Evolutionary conservation across 1,284 basidiomycete genomes (phyloP).

Genomic region (Hypsizygus ulmarius): DNA sequence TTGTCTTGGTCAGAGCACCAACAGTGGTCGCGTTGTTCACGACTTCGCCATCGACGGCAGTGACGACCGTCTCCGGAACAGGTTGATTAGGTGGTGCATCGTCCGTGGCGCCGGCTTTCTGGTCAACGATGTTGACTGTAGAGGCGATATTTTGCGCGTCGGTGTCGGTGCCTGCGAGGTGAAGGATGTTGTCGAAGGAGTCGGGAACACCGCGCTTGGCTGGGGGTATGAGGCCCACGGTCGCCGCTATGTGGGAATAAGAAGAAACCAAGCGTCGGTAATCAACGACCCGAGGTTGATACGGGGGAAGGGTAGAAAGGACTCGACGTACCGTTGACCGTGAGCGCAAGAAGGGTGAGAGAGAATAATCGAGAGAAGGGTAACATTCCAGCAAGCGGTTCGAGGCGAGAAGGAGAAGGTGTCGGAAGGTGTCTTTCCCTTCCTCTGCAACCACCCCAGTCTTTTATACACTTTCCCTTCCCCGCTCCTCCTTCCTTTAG

Average conservation of each 20-base stretch:
- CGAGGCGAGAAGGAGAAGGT: background rate
- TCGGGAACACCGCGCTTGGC: constrained; percentile 21
- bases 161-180: constrained; percentile 26
- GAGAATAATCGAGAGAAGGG: constrained; percentile 10
- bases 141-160: constrained; percentile 34
- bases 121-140: constrained; percentile 34
- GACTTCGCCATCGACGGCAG: constrained; percentile 39
- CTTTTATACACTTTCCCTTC: constrained; percentile 4
- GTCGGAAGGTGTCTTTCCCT: background rate
- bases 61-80: constrained; percentile 34
- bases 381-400: constrained; percentile 1
- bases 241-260: constrained; percentile 1
- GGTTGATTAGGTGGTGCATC: constrained; percentile 33
- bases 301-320: background rate
- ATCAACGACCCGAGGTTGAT: background rate
- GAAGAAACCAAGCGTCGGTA: no score
- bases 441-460: background rate
- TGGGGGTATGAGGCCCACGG: constrained; percentile 7
- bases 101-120: constrained; percentile 33
- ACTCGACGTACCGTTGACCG: constrained; percentile 7
- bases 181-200: constrained; percentile 18
- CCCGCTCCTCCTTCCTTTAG: background rate
- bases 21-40: constrained; percentile 23
- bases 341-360: constrained; percentile 9
- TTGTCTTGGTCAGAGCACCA: constrained; percentile 8